phyloP scores from a whole-genome alignment of 2,329 filamentous ascomycete genomes.

The Ambrosiella xylebori region DNA sequence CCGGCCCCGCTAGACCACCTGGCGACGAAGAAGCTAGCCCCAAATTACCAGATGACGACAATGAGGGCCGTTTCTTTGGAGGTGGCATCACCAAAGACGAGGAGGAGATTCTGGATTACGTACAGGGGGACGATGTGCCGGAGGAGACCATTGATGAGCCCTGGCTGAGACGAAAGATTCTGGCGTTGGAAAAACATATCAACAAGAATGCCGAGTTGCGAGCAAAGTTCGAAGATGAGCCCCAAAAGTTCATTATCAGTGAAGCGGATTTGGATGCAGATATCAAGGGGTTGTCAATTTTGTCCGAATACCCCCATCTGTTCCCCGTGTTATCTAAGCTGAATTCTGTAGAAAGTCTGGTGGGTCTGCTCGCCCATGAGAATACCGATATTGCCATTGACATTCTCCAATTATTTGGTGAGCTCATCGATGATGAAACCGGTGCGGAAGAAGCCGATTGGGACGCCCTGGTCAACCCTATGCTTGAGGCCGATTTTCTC shows the following conservation, averaged over 20 bases:
- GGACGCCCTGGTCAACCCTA: constrained; percentile 51
- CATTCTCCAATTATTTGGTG: constrained; percentile 72
- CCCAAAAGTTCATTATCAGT: constrained; percentile 64
- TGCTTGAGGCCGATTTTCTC: constrained; percentile 48
- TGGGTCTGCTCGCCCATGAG: constrained; percentile 74
- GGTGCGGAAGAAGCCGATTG: constrained; percentile 46
- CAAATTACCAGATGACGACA: constrained; percentile 30
- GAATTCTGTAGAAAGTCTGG: constrained; percentile 55
- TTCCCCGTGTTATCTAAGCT: constrained; percentile 66
- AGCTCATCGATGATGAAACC: constrained; percentile 88
- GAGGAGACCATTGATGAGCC: constrained; percentile 64
- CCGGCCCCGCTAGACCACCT: constrained; percentile 27
- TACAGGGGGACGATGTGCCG: constrained; percentile 38
- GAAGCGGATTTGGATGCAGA: constrained; percentile 83
- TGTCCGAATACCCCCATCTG: constrained; percentile 71
- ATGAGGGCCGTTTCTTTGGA: constrained; percentile 91
- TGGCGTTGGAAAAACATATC: constrained; percentile 81
- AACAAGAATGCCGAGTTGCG: constrained; percentile 79
- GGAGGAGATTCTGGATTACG: constrained; percentile 69
- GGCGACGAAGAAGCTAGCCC: constrained; percentile 28
- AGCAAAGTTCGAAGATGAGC: constrained; percentile 65
- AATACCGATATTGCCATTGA: constrained; percentile 95
- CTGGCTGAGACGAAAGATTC: constrained; percentile 67
- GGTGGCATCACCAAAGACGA: constrained; percentile 72
- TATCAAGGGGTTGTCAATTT: constrained; percentile 70